phyloP scores from a whole-genome alignment of 2,329 filamentous ascomycete species.

The Pyrenophora graminea region DNA sequence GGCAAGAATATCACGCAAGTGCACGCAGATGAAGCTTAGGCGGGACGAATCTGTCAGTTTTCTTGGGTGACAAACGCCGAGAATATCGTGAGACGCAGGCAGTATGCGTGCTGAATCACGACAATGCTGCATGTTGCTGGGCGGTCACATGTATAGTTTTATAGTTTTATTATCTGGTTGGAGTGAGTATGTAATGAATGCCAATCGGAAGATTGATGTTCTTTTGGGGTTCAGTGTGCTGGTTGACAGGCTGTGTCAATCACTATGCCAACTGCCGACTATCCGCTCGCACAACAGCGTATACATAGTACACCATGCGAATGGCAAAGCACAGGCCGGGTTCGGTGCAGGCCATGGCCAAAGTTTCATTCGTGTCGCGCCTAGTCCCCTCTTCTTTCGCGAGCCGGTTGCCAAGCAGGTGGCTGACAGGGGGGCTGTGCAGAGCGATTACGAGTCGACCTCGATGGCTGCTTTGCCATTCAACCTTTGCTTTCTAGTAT shows the following conservation, averaged over 20 bases:
- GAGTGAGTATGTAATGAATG: too few species aligned
- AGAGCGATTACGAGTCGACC: conserved; percentile 28
- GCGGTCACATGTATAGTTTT: not conserved
- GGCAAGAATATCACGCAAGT: conserved; percentile 2
- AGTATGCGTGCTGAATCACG: conserved; percentile 11
- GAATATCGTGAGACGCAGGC: conserved; percentile 11
- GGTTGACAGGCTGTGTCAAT: too few species aligned
- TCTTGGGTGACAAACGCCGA: conserved; percentile 9
- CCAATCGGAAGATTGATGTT: not conserved
- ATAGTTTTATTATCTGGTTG: not conserved
- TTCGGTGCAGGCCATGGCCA: conserved; percentile 6
- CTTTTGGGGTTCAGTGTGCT: too few species aligned
- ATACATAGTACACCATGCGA: not conserved
- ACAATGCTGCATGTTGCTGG: conserved; percentile 2
- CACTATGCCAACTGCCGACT: too few species aligned
- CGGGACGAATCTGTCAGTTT: not conserved
- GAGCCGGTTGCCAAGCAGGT: conserved; percentile 19
- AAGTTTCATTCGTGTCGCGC: conserved; percentile 28
- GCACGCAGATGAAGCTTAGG: not conserved
- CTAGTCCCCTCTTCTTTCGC: conserved; percentile 22
- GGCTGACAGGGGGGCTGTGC: conserved; percentile 24
- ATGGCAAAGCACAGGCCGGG: not conserved
- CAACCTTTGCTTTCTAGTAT: conserved; percentile 12
- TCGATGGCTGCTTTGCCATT: conserved; percentile 18
- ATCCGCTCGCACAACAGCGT: too few species aligned